Evolutionary conservation across 768 basidiomycete genomes (phyloP), one percentile per base, ranked within the genome.

Genomic region (Sarcodon aspratus): DNA sequence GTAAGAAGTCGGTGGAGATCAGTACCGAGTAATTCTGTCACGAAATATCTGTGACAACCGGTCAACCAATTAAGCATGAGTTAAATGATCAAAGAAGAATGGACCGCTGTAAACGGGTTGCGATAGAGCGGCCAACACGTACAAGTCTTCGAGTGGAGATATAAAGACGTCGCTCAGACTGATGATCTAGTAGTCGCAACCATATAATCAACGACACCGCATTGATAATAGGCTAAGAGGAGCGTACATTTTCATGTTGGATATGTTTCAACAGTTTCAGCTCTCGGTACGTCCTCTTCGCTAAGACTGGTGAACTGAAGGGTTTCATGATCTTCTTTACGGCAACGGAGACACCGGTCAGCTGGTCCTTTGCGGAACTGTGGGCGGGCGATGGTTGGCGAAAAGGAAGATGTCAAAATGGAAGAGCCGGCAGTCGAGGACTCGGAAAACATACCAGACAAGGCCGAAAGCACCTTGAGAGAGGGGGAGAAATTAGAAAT

Each of bases 241-340:
- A 48, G 67, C 85, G 54, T 48, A 90, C 92, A 68, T 98, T 99
- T 71, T 97, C 95, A 66, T 97, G 95, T 61, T 95, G 88, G 58
- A 99, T 89, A 66, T 99, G 95, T 69, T 98, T 98, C 62, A 99
- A 76, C 37, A 99, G 76, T 69, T 99, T 99, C 59, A 99, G 77
- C 69, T 99, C 96, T 52, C 96, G 79, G 66, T 98, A 98, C 1
- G 96, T 99, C 54, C 96, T 76, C 70, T 98, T 98, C 66, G 84
- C 85, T 58, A 99, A 75, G n/a, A 99, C 96, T 15, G 96, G 94
- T 6, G 96, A 97, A 63, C 86, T 89, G 71, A 99, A 99, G 7
- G 96, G 96, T 67, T 99, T 99, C 95, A 98, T 98, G 73, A 98
- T 99, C 81, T 98, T 98, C 80, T 99, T 99, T 73, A 99, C 94